Base-by-base conservation (phyloP, 2,329 filamentous ascomycete genomes). In the Pyrenophora seminiperda region DNA sequence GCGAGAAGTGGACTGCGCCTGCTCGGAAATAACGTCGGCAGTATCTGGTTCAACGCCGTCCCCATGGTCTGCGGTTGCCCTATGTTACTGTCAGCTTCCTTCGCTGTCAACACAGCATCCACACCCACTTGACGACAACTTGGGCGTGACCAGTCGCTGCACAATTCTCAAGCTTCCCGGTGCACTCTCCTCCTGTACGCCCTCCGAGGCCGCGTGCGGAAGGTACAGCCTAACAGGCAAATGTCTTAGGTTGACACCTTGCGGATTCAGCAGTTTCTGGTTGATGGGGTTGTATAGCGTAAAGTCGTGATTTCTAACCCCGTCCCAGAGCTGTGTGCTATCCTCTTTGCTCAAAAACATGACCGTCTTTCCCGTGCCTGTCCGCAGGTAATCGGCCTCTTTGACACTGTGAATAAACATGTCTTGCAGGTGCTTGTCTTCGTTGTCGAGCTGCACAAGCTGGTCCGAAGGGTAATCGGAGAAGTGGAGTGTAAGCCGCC, bases 221-320 rank as follows among this genome's bases (percentile, higher is more conserved):
- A 97, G 84, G 73, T 97, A 99, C 46, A 97, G 77, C 46, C 92
- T 87, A 31, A 97, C 75, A 0, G 94, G 94, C n/a, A 97, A 81
- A 73, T 96, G 87, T 53, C 87, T 87, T 43, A 97, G 81, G 14
- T 61, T 62, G 30, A 86, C 83, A 1, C 90, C 85, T 15, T 78
- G 78, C 3, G 88, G 83, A 64, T 89, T 88, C 54, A 97, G 82
- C 2, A 97, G 82, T 56, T 86, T 87, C 55, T 80, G 83, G 68
- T 92, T 88, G 63, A 97, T 85, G 50, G 83, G 83, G 66, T 83
- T 82, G 75, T 89, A 97, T 32, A 86, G 78, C 7, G 77, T 61
- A 61, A 89, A 85, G 73, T 97, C 85, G 63, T 95, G 89, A 61
- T 89, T 83, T 70, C 87, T 81, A 33, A 96, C 89, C 7, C 89